Evolutionary conservation across 1,284 basidiomycete species (phyloP).

Genomic region (Irpex sp.): DNA sequence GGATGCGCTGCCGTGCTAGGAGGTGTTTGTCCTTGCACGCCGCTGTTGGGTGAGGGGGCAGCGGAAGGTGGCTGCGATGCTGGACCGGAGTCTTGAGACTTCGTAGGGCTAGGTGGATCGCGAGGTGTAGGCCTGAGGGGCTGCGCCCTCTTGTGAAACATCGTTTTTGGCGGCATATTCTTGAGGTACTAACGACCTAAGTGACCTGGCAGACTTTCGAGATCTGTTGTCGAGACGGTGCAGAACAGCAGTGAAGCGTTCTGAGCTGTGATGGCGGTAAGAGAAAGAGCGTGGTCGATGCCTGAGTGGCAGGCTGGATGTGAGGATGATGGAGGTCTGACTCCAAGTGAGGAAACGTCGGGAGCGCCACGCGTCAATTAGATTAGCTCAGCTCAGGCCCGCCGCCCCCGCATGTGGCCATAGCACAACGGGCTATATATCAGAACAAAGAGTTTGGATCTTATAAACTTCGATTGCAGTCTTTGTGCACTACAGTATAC

Average conservation of each 20-base stretch:
- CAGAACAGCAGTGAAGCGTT: not conserved
- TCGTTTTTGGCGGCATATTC: not conserved
- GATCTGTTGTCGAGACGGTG: not conserved
- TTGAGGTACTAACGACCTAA: not conserved
- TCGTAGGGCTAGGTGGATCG: not conserved
- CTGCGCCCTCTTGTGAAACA: not conserved
- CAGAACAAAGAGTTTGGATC: not conserved
- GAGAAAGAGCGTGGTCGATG: not conserved
- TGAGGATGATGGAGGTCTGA: not conserved
- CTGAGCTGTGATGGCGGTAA: not conserved
- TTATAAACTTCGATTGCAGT: not conserved
- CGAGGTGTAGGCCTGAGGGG: not conserved
- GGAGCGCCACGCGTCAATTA: not conserved
- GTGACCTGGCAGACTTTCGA: not conserved
- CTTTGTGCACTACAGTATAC: not conserved
- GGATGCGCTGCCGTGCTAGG: conserved; percentile 22
- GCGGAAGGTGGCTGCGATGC: not conserved
- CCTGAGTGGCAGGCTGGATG: not conserved
- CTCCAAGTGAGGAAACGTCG: not conserved
- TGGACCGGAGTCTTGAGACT: not conserved
- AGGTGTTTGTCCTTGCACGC: conserved; percentile 18
- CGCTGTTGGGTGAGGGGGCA: not conserved
- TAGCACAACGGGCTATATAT: not conserved
- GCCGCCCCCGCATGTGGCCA: too few species aligned
- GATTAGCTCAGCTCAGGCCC: not conserved